Evolutionary conservation across 345 rosid species (phyloP), one percentile per base, ranked within the genome.

Genomic region (Syzygium grande): DNA sequence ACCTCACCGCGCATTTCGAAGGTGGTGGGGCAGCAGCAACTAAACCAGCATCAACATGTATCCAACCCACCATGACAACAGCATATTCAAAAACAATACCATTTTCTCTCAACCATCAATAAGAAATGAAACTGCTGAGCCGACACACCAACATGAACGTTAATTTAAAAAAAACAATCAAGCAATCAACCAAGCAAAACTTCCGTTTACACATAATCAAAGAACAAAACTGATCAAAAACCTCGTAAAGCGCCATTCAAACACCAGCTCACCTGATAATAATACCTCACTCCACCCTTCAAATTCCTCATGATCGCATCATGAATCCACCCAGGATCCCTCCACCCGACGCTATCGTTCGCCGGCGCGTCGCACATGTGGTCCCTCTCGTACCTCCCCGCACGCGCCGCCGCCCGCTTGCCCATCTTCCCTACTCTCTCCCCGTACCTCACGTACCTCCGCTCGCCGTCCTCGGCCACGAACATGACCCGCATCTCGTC

Each of bases 401-500:
- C 97, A 90, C 93, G 93, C 86, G 97, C 93, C 90, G 56, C 89
- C 56, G 65, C 89, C 14, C 58, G 13, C 86, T 84, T 85, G 52
- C 87, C 85, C 85, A 94, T 91, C 51, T 86, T 89, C 58, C 93
- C 96, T 12, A 92, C 94, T 56, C 51, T 90, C 88, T 91, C 91
- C 49, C 99, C 97, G 90, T 95, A 96, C 84, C 95, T 93, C 61
- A 93, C 98, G 5, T 43, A 27, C 91, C 99, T 92, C 89, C 91
- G 92, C 80, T 91, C 97, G 52, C 86, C 87, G 30, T 96, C 99
- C 86, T 89, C 98, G 7, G 91, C 93, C 52, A 96, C 91, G 85
- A 96, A 97, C 94, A 95, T 93, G 55, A 97, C 99, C 94, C 98
- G 87, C 97, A 96, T 96, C 94, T 96, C 99, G 86, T 92, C 92